phyloP scores from a whole-genome alignment of 495 filamentous ascomycete species.

The Hypoxylon crocopeplum region DNA sequence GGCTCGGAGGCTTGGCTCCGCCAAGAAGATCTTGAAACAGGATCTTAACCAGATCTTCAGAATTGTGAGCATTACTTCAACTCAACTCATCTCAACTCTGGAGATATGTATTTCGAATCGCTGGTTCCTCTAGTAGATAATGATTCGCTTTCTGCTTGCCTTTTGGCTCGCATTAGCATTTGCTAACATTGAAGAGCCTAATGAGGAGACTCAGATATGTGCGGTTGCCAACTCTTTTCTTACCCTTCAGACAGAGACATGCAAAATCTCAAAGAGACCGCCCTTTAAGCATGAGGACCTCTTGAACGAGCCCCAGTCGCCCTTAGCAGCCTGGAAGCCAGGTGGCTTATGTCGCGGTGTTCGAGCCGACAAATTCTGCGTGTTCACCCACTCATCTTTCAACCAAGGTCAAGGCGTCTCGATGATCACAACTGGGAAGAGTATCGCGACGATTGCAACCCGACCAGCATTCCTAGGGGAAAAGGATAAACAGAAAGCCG shows the following conservation, averaged over 20 bases:
- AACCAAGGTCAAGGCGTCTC: slow-evolving; percentile 41
- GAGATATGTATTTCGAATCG: no score
- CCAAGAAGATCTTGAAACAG: slow-evolving; percentile 5
- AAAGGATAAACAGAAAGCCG: background rate
- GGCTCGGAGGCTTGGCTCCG: slow-evolving; percentile 31
- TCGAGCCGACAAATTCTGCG: slow-evolving; percentile 36
- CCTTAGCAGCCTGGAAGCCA: slow-evolving; percentile 11
- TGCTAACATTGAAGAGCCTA: background rate
- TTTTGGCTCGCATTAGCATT: background rate
- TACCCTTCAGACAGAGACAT: background rate
- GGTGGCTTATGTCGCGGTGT: slow-evolving; percentile 18
- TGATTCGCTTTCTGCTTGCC: slow-evolving; percentile 7
- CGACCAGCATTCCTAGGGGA: slow-evolving; percentile 15
- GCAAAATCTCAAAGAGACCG: background rate
- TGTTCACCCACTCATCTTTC: slow-evolving; percentile 39
- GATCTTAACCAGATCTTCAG: background rate
- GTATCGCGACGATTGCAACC: slow-evolving; percentile 22
- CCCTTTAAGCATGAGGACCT: background rate
- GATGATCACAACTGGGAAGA: slow-evolving; percentile 42
- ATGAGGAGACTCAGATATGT: slow-evolving; percentile 11
- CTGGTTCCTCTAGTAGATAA: background rate
- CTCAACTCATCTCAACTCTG: no score
- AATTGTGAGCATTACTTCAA: background rate
- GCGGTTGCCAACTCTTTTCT: background rate
- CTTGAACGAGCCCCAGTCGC: background rate